Conservation (phyloP, 1,284 basidiomycete species). For the Malassezia dermatis region DNA sequence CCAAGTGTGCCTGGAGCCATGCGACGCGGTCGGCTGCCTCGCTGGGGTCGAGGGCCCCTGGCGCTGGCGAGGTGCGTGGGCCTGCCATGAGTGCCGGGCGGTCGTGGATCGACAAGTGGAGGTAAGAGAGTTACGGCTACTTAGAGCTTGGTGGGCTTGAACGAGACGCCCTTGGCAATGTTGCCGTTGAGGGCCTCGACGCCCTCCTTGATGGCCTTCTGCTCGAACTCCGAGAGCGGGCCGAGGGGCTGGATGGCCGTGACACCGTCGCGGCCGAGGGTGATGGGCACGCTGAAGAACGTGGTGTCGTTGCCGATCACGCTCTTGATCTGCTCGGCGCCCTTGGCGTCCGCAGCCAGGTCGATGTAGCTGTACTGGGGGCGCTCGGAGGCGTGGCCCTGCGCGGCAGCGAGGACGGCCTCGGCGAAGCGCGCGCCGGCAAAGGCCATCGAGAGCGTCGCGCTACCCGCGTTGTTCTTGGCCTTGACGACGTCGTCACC, state of each 20-base stretch:
- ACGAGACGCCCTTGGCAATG: conserved; percentile 51
- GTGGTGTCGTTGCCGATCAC: conserved; percentile 34
- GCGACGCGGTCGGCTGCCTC: neutral
- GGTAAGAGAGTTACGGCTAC: neutral
- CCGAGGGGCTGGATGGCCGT: conserved; percentile 55
- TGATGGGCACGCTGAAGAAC: conserved; percentile 45
- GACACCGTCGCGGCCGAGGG: conserved; percentile 49
- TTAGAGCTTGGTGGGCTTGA: conserved; percentile 21
- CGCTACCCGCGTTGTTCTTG: conserved; percentile 78
- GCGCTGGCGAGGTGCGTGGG: neutral
- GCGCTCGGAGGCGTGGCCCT: conserved; percentile 27
- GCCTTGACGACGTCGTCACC: conserved; percentile 85
- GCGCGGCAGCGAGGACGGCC: conserved; percentile 38
- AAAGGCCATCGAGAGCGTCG: conserved; percentile 88
- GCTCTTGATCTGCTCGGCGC: conserved; percentile 32
- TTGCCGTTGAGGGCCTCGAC: conserved; percentile 53
- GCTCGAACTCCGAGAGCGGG: conserved; percentile 52
- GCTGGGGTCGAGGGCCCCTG: neutral
- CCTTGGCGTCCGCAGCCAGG: conserved; percentile 32
- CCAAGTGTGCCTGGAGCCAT: neutral
- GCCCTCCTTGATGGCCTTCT: conserved; percentile 51
- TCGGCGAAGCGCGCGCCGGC: conserved; percentile 47
- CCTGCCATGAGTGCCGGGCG: neutral
- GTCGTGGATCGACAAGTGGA: too few relatives aligned
- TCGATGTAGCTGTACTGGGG: conserved; percentile 45